phyloP scores from a whole-genome alignment of 2,329 filamentous ascomycete genomes.

The Sporothrix schenckii region DNA sequence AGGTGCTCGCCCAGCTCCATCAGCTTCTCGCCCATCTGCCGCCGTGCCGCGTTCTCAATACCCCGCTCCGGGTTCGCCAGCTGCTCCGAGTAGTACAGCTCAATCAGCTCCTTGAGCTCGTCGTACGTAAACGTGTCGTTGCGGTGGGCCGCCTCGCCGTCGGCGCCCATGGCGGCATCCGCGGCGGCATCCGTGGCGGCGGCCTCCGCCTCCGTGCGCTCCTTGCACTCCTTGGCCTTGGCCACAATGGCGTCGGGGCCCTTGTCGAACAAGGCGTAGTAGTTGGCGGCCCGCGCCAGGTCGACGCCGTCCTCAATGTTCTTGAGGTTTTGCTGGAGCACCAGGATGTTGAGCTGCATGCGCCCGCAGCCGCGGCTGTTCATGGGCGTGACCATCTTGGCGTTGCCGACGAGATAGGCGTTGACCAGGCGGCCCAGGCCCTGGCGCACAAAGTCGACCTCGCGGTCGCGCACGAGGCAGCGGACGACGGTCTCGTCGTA shows the following conservation, averaged over 20 bases:
- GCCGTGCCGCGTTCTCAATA: conserved; percentile 66
- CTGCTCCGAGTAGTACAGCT: conserved; percentile 70
- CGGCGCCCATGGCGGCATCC: conserved; percentile 34
- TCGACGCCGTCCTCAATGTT: conserved; percentile 77
- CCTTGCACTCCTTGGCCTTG: conserved; percentile 58
- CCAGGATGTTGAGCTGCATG: conserved; percentile 91
- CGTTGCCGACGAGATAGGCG: conserved; percentile 72
- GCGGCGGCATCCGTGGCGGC: conserved; percentile 36
- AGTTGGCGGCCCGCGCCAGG: conserved; percentile 65
- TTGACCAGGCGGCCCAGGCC: conserved; percentile 80
- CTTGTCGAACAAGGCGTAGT: conserved; percentile 68
- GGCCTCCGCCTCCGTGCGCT: conserved; percentile 45
- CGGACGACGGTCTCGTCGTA: conserved; percentile 81
- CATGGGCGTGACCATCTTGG: conserved; percentile 74
- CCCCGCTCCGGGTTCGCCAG: conserved; percentile 68
- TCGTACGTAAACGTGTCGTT: conserved; percentile 62
- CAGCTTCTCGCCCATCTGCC: conserved; percentile 71
- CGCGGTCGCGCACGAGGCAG: conserved; percentile 67
- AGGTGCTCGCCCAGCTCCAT: conserved; percentile 72
- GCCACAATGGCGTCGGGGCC: conserved; percentile 68
- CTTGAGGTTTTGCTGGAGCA: conserved; percentile 95
- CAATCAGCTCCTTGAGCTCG: conserved; percentile 66
- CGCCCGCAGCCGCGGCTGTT: conserved; percentile 81
- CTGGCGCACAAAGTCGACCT: conserved; percentile 73
- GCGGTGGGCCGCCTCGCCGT: conserved; percentile 36